Conservation (phyloP, 2,329 filamentous ascomycete genomes). For the Paraconiothyrium sp. region DNA sequence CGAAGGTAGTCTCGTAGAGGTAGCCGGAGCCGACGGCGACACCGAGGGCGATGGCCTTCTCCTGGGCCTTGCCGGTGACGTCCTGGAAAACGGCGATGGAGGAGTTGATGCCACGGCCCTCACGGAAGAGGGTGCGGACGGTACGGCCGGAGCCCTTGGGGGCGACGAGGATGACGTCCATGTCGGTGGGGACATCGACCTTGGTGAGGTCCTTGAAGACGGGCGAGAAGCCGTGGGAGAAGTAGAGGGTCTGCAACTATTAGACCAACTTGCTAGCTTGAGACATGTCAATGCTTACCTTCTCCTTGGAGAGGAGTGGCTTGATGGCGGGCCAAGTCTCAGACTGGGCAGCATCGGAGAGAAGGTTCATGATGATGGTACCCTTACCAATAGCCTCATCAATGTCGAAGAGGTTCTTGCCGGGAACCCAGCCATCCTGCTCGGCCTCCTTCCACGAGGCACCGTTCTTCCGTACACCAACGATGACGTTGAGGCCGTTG, state of each 20-base stretch:
- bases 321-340: slow-evolving; percentile 99
- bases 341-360: slow-evolving; percentile 95
- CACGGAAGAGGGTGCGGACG: slow-evolving; percentile 97
- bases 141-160: slow-evolving; percentile 99
- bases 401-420: slow-evolving; percentile 98
- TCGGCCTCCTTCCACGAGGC: slow-evolving; percentile 97
- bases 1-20: slow-evolving; percentile 99
- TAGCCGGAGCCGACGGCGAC: slow-evolving; percentile 97
- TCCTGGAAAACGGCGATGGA: slow-evolving; percentile 99
- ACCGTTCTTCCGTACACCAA: slow-evolving; percentile 98
- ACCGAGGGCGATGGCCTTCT: slow-evolving; percentile 96
- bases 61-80: slow-evolving; percentile 95
- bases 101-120: slow-evolving; percentile 99
- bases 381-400: slow-evolving; percentile 94
- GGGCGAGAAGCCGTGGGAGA: slow-evolving; percentile 99
- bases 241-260: slow-evolving; percentile 86
- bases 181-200: slow-evolving; percentile 92
- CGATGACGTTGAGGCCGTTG: slow-evolving; percentile 98
- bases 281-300: slow-evolving; percentile 65
- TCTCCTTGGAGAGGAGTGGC: slow-evolving; percentile 97
- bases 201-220: slow-evolving; percentile 99
- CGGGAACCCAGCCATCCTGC: slow-evolving; percentile 97
- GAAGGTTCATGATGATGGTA: slow-evolving; percentile 98
- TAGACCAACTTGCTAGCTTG: slow-evolving; percentile 31
- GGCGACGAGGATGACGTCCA: slow-evolving; percentile 99